Conservation (phyloP, 441 rosid species). For the Gossypium gossypioides region DNA sequence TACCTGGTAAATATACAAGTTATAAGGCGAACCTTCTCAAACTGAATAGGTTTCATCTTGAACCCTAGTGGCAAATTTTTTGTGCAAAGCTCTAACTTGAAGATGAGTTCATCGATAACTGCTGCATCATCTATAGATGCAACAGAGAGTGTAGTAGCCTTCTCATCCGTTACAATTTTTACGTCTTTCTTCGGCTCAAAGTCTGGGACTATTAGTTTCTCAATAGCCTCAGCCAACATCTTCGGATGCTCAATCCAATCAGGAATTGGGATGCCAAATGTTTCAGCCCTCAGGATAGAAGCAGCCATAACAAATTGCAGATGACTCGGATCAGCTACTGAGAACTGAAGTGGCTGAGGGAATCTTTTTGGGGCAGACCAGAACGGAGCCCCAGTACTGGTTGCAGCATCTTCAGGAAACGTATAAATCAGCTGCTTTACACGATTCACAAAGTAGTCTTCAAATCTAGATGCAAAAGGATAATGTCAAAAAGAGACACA, state of each 20-base stretch:
- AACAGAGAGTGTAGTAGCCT: slow-evolving; percentile 58
- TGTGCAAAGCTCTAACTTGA: slow-evolving; percentile 49
- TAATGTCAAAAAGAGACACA: slow-evolving; percentile 4
- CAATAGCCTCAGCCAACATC: slow-evolving; percentile 57
- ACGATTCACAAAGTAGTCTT: slow-evolving; percentile 74
- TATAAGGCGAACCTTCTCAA: slow-evolving; percentile 64
- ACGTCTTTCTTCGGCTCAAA: slow-evolving; percentile 72
- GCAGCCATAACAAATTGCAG: slow-evolving; percentile 69
- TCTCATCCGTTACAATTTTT: slow-evolving; percentile 88
- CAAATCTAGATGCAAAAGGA: slow-evolving; percentile 50
- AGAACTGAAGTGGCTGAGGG: slow-evolving; percentile 72
- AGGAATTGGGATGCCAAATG: slow-evolving; percentile 73
- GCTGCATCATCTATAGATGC: slow-evolving; percentile 77
- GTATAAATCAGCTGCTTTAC: slow-evolving; percentile 80
- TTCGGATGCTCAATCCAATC: slow-evolving; percentile 61
- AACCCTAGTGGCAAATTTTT: slow-evolving; percentile 46
- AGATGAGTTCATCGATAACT: slow-evolving; percentile 49
- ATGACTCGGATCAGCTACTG: slow-evolving; percentile 54
- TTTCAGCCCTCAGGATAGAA: slow-evolving; percentile 75
- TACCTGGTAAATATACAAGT: not conserved
- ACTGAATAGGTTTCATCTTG: slow-evolving; percentile 86
- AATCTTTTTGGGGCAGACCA: slow-evolving; percentile 99
- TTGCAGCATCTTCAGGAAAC: slow-evolving; percentile 89
- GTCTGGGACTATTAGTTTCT: slow-evolving; percentile 69
- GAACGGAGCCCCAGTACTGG: slow-evolving; percentile 86